Evolutionary conservation across 148 eudicot species (phyloP).

Genomic region (Cornus florida): DNA sequence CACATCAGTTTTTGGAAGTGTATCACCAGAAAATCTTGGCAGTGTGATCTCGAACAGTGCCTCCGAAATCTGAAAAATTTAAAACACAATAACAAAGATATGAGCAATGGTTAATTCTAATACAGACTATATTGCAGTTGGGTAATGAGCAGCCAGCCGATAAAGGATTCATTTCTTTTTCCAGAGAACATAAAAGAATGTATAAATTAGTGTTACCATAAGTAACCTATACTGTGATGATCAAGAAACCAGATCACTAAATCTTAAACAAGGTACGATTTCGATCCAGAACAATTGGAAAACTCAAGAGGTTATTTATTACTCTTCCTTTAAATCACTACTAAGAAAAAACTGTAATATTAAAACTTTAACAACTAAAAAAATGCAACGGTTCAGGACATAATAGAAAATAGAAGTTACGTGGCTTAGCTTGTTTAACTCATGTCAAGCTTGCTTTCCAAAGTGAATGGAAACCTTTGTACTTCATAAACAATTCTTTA

Average conservation of each 20-base stretch:
- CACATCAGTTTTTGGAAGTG: constrained; percentile 77
- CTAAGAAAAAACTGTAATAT: background rate
- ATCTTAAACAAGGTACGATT: background rate
- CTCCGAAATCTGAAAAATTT: constrained; percentile 67
- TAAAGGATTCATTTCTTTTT: background rate
- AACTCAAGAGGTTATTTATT: background rate
- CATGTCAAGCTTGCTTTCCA: background rate
- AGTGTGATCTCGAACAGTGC: constrained; percentile 92
- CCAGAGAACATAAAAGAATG: background rate
- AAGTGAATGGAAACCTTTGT: background rate
- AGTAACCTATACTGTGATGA: background rate
- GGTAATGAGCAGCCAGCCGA: constrained; percentile 1
- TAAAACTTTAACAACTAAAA: no score
- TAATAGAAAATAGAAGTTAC: background rate
- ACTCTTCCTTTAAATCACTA: background rate
- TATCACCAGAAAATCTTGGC: constrained; percentile 92
- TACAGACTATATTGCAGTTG: background rate
- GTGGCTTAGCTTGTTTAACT: background rate
- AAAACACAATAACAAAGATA: background rate
- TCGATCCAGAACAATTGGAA: background rate
- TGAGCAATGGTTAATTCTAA: background rate
- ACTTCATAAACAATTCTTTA: background rate
- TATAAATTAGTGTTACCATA: background rate
- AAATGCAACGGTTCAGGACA: background rate
- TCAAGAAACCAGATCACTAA: background rate